Percentiles rank a stretch among this genome's conserved stretches.
Conservation (phyloP, 345 rosid species). For the Heritiera littoralis region DNA sequence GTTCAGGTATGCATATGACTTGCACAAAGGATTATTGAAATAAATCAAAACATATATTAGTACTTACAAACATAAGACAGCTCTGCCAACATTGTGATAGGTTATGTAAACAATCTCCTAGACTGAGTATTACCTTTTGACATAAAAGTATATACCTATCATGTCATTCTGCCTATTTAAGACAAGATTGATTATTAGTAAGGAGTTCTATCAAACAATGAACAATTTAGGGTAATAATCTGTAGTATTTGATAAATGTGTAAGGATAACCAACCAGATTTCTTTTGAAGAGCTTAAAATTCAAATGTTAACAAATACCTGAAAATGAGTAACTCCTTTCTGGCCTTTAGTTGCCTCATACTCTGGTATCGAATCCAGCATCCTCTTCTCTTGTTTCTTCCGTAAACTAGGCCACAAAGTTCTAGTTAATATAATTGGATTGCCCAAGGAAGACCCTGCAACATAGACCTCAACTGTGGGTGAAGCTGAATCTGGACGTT, state of each 20-base stretch:
- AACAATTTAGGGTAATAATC: not conserved
- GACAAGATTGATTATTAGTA: not conserved
- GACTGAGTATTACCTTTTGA: not conserved
- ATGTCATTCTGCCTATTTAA: not conserved
- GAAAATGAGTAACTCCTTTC: conserved; percentile 39
- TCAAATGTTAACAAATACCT: conserved; percentile 44
- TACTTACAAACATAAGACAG: not conserved
- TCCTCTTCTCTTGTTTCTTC: conserved; percentile 68
- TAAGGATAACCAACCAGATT: not conserved
- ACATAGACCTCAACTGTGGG: conserved; percentile 83
- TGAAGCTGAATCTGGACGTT: conserved; percentile 48
- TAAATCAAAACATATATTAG: not conserved
- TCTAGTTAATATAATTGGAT: conserved; percentile 78
- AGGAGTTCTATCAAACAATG: not conserved
- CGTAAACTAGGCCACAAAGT: conserved; percentile 60
- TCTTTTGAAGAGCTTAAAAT: conserved; percentile 9
- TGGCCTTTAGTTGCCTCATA: conserved; percentile 47
- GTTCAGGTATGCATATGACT: not conserved
- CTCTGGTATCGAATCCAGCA: conserved; percentile 79
- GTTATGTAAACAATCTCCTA: conserved; percentile 8
- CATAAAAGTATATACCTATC: not conserved
- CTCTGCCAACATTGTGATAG: not conserved
- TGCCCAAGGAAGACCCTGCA: conserved; percentile 74
- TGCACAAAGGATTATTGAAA: not conserved
- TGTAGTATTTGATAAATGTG: not conserved